These are phyloP conservation scores for Paramecium primaurelia DNA, from an alignment of 73 alveolate species.

Conservation along the genomic window DNA sequence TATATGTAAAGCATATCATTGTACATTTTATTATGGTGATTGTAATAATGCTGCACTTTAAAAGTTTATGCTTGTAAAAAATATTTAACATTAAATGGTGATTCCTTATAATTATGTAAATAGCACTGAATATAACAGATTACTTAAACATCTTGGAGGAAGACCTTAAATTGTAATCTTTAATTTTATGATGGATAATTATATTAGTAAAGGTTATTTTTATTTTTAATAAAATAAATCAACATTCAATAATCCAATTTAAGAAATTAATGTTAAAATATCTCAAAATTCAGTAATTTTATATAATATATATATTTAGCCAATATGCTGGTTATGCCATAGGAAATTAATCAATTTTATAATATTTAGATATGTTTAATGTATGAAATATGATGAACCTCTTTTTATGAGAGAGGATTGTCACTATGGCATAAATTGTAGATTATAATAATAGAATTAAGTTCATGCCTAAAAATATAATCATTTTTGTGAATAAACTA, in stretches of 20 bases:
- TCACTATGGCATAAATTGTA: not conserved
- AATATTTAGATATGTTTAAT: not conserved
- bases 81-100: not conserved
- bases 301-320: not conserved
- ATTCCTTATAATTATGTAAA: not conserved
- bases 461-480: not conserved
- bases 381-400: not conserved
- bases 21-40: not conserved
- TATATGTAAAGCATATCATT: slow-evolving; percentile 9
- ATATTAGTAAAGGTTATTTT: not conserved
- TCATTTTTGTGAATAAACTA: slow-evolving; percentile 28
- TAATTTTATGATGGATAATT: slow-evolving; percentile 5
- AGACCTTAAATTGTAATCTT: not conserved
- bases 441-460: not conserved
- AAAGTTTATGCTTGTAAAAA: not conserved
- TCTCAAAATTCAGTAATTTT: not conserved
- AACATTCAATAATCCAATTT: not conserved
- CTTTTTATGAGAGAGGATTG: not conserved
- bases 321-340: not conserved
- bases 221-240: not conserved
- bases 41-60: not conserved
- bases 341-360: not conserved
- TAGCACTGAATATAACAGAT: not conserved
- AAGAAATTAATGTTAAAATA: not conserved
- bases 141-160: not conserved